Evolutionary conservation across 2,329 filamentous ascomycete species (phyloP).

Genomic region (Aureobasidium pullulans): DNA sequence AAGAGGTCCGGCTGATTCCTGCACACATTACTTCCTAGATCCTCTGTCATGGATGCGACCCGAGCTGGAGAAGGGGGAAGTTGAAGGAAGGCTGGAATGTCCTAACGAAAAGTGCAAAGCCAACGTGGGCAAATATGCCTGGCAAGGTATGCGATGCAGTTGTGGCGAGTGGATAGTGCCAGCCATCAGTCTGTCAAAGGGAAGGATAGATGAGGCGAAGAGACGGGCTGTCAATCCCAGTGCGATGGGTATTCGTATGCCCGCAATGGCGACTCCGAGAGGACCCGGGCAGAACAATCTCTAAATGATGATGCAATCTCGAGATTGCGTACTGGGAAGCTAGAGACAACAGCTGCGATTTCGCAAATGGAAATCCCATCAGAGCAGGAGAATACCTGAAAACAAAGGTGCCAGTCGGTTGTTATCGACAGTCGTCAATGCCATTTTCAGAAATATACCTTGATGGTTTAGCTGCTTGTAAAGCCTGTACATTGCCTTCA

Average conservation of each 20-base stretch:
- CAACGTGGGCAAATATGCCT: conserved; percentile 87
- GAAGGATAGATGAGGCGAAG: conserved; percentile 64
- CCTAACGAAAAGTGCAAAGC: conserved; percentile 79
- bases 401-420: background rate
- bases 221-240: conserved; percentile 14
- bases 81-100: conserved; percentile 80
- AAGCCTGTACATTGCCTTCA: background rate
- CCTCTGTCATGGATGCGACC: conserved; percentile 91
- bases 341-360: background rate
- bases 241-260: conserved; percentile 28
- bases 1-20: conserved; percentile 37
- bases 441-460: background rate
- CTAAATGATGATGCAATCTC: background rate
- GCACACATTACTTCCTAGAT: conserved; percentile 85
- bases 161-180: conserved; percentile 88
- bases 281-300: conserved; percentile 8
- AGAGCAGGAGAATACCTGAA: background rate
- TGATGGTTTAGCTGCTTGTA: background rate
- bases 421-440: background rate
- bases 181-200: conserved; percentile 76
- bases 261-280: conserved; percentile 18
- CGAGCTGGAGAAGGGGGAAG: conserved; percentile 70
- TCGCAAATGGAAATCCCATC: no score
- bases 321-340: background rate
- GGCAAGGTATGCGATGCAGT: conserved; percentile 90